Evolutionary conservation across 345 rosid species (phyloP), one percentile per base, ranked within the genome.

Genomic region (Acer saccharum): DNA sequence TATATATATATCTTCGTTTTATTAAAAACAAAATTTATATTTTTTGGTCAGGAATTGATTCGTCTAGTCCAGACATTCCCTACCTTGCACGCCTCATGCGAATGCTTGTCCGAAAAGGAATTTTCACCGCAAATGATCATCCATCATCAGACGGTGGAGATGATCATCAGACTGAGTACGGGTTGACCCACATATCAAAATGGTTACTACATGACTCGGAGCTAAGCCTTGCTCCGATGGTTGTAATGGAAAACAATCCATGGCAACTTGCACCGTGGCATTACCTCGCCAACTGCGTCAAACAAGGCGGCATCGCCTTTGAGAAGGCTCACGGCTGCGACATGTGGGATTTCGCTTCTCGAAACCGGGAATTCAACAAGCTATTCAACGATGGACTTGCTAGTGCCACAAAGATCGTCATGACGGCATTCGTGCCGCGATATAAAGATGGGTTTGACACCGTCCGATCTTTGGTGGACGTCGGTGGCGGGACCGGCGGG

Each of bases 41-140:
- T 23, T 23, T 27, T 52, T 16, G 8, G 39, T 13, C 44, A 52
- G 74, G 63, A 32, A 17, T 71, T 5, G 74, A 71, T 14, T 69
- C 61, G 0, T 25, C 73, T 50, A 25, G 35, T 57, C 52, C 35
- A 20, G 48, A 57, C 1, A 63, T 74, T 11, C 11, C 77, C 18
- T 25, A 46, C 63, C 76, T 77, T 10, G 74, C 48, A 16, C 86
- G 88, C 9, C 52, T 82, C 75, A 80, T 86, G 89, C 69, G 89
- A 75, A 78, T 83, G 80, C 81, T 88, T 10, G 81, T 81, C 32
- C 80, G 84, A n/a, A 68, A 69, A n/a, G 69, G 68, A n/a, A 71
- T 88, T 13, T 86, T 88, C 81, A 29, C 75, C 25, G 74, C 70
- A 32, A 32, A 32, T 32, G 35, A 32, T 48, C 80, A 78, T 10